These are phyloP conservation scores for Aspergillus sp. DNA, from an alignment of 2,329 filamentous ascomycete genomes.

Conservation along the genomic window DNA sequence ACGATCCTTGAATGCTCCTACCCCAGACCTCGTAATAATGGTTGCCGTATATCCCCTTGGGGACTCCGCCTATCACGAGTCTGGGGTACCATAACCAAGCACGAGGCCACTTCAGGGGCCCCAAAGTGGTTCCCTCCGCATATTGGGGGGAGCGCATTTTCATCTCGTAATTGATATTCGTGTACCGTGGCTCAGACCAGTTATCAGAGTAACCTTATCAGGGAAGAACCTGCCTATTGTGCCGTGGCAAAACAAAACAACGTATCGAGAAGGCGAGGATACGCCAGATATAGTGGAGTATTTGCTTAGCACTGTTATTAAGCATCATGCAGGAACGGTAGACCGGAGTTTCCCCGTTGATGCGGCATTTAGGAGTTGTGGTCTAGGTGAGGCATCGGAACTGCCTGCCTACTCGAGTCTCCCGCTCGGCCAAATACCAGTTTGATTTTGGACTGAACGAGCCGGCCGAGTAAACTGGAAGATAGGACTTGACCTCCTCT, in stretches of 20 bases:
- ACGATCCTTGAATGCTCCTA: background rate
- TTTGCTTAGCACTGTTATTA: background rate
- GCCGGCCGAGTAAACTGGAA: background rate
- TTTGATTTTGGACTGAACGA: background rate
- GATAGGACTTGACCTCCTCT: background rate
- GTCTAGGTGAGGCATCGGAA: background rate
- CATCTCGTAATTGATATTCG: background rate
- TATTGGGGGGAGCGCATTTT: background rate
- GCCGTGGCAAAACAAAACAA: background rate
- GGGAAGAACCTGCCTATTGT: conserved; percentile 5
- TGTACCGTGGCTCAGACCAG: background rate
- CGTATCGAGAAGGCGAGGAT: background rate
- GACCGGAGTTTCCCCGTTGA: background rate
- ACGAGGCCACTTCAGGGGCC: background rate
- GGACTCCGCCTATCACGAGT: background rate
- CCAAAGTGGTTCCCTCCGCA: background rate
- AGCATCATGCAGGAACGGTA: background rate
- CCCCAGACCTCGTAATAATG: background rate
- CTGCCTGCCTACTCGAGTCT: background rate
- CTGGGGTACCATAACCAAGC: background rate
- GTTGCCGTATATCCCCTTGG: background rate
- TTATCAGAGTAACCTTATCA: background rate
- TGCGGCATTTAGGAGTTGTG: background rate
- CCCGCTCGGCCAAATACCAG: background rate
- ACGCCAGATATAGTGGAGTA: background rate